Evolutionary conservation across 352 stramenopile genomes (phyloP), one percentile per base, ranked within the genome.

Genomic region (Phytophthora pinifolia): DNA sequence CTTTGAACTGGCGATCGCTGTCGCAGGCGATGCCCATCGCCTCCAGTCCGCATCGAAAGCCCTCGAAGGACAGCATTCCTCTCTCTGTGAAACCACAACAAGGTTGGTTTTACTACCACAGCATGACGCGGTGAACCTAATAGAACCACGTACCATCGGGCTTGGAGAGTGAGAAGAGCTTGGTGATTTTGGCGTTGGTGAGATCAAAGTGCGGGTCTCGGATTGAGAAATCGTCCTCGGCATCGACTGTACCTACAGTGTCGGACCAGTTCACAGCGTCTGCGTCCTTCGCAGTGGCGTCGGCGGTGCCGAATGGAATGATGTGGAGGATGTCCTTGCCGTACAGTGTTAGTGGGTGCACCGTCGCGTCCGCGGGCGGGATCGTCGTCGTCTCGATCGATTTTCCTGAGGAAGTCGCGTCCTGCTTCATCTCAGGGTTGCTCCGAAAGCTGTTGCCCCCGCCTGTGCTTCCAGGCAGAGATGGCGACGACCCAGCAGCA

Each of bases 11-110:
- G 0, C 67, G 64, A 46, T 90, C 70, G 25, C 76, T 74, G 13
- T 70, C 72, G 43, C 71, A 87, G 2, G 73, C 59, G 41, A 93
- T 93, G 14, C 79, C 83, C 74, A 93, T 89, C 12, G 79, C 81
- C 25, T 87, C 70, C 10, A 93, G 57, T 0, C 80, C 80, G 4
- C 65, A 57, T 1, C 82, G 67, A 20, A 93, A 91, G 1, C 79
- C 76, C 18, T 86, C 73, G 48, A 83, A 91, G 14, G 62, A 74
- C n/a, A 93, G 67, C 46, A 76, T 83, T 22, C 72, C 76, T 9
- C 73, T 30, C n/a, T 65, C 71, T 79, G 57, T 9, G 41, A 44
- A 6, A 17, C 6, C 9, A 53, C 25, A 54, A 12, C 20, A 48
- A 32, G 15, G 10, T 32, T n/a, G 43, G 22, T 5, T 8, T 41